Evolutionary conservation across 345 rosid species (phyloP).

Genomic region (Hibiscus mutabilis): DNA sequence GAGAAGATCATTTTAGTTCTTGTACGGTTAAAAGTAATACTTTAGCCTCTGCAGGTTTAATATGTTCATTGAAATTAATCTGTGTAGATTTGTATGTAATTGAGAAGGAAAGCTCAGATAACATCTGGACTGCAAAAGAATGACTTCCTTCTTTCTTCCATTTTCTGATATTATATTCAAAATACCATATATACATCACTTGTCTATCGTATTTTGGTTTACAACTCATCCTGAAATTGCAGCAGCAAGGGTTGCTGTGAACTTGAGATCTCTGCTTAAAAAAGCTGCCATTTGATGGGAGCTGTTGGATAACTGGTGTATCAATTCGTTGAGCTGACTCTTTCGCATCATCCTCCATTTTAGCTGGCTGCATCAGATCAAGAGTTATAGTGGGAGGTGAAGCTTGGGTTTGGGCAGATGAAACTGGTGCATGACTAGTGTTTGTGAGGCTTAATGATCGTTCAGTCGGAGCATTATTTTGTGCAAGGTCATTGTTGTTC

Average conservation of each 20-base stretch:
- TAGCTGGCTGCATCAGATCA: conserved; percentile 27
- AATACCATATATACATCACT: conserved; percentile 12
- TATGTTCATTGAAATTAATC: too few species aligned
- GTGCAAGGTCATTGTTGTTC: conserved; percentile 45
- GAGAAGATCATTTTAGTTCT: too few species aligned
- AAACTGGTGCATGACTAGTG: conserved; percentile 6
- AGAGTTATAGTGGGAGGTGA: conserved; percentile 14
- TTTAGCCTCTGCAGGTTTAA: too few species aligned
- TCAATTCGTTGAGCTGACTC: conserved; percentile 24
- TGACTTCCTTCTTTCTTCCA: too few species aligned
- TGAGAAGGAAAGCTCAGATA: too few species aligned
- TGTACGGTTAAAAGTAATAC: too few species aligned
- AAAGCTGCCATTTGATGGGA: conserved; percentile 73
- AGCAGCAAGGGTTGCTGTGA: conserved; percentile 69
- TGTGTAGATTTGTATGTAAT: too few species aligned
- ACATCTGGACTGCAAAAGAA: too few species aligned
- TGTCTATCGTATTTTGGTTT: not conserved
- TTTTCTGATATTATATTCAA: too few species aligned
- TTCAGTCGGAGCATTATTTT: conserved; percentile 19
- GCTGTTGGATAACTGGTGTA: conserved; percentile 31
- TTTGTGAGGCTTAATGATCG: conserved; percentile 19
- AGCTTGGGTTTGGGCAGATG: conserved; percentile 16
- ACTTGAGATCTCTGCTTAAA: conserved; percentile 65
- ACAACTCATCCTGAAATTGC: conserved; percentile 60
- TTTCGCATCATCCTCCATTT: conserved; percentile 1